These are phyloP conservation scores for Neoboletus subvelutipes DNA, from an alignment of 768 basidiomycete genomes.

Conservation along the genomic window DNA sequence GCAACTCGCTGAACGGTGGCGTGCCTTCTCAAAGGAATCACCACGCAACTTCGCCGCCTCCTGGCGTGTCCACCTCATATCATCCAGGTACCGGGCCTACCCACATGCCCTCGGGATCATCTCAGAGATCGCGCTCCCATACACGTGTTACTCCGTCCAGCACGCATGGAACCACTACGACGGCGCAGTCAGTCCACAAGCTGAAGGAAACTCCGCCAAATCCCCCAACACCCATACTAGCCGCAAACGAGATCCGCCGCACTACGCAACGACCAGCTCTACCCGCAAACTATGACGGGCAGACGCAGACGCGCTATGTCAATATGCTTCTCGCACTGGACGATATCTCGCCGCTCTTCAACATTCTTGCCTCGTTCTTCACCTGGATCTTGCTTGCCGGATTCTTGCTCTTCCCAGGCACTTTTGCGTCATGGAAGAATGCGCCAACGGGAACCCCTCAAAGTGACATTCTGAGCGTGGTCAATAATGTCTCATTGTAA, in stretches of 20 bases:
- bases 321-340: constrained; percentile 64
- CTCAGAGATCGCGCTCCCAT: constrained; percentile 20
- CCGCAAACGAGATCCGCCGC: constrained; percentile 20
- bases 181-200: not conserved
- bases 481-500: constrained; percentile 49
- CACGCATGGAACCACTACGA: not conserved
- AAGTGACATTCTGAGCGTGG: constrained; percentile 33
- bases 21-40: constrained; percentile 13
- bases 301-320: constrained; percentile 49
- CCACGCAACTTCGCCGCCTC: constrained; percentile 11
- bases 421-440: constrained; percentile 47
- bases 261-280: constrained; percentile 21
- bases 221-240: not conserved
- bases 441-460: constrained; percentile 30
- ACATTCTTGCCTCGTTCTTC: constrained; percentile 54
- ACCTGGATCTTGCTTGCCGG: constrained; percentile 64
- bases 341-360: constrained; percentile 48
- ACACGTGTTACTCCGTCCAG: constrained; percentile 9
- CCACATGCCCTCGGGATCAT: constrained; percentile 10
- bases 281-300: constrained; percentile 23
- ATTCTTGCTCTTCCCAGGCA: constrained; percentile 62
- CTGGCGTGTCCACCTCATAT: constrained; percentile 3
- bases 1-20: constrained; percentile 20
- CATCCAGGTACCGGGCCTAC: constrained; percentile 2
- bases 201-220: constrained; percentile 1